phyloP scores from a whole-genome alignment of 352 stramenopile genomes.

The Globisporangium abappressorium region DNA sequence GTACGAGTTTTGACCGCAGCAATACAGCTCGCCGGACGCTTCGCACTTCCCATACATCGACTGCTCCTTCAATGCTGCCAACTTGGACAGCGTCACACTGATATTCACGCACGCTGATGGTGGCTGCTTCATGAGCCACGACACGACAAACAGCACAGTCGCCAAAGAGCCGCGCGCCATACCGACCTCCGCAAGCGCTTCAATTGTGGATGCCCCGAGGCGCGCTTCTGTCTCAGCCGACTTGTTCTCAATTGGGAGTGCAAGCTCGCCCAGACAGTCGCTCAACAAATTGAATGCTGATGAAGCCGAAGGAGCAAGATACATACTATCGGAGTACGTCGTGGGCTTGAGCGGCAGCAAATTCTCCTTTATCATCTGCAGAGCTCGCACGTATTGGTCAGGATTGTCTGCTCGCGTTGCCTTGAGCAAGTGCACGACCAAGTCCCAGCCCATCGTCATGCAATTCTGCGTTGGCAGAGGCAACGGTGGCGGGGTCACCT shows the following conservation, averaged over 20 bases:
- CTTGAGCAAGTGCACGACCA: conserved; percentile 69
- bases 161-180: conserved; percentile 68
- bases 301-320: conserved; percentile 70
- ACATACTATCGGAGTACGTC: conserved; percentile 81
- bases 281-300: conserved; percentile 72
- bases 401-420: conserved; percentile 65
- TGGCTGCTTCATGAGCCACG: conserved; percentile 68
- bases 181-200: conserved; percentile 73
- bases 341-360: conserved; percentile 71
- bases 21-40: conserved; percentile 82
- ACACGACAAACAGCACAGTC: conserved; percentile 63
- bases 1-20: conserved; percentile 88
- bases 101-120: conserved; percentile 47
- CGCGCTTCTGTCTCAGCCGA: conserved; percentile 23
- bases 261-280: conserved; percentile 60
- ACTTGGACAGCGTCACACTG: conserved; percentile 52
- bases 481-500: conserved; percentile 64
- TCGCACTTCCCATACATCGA: conserved; percentile 86
- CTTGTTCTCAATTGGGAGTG: conserved; percentile 17
- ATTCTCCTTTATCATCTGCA: conserved; percentile 76
- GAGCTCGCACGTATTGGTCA: conserved; percentile 58
- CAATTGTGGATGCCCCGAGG: conserved; percentile 56
- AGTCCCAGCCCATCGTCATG: conserved; percentile 80
- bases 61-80: conserved; percentile 79
- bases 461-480: conserved; percentile 83